phyloP scores from a whole-genome alignment of 2,329 filamentous ascomycete species.

The Fusarium napiforme region DNA sequence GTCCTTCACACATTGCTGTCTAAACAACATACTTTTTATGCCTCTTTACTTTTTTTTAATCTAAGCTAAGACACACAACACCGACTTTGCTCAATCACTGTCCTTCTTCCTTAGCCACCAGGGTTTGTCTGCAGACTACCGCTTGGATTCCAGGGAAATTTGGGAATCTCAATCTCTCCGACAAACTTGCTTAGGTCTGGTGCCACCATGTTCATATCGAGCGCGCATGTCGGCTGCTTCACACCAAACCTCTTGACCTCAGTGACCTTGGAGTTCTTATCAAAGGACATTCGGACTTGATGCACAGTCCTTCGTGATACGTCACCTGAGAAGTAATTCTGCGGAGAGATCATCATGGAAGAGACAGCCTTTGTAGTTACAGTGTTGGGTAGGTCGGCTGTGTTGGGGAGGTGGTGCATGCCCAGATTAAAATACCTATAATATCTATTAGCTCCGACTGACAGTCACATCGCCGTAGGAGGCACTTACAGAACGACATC shows the following conservation, averaged over 20 bases:
- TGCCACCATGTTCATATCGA: slow-evolving; percentile 5
- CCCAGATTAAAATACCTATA: slow-evolving; percentile 26
- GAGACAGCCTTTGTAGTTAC: slow-evolving; percentile 25
- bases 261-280: slow-evolving; percentile 12
- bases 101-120: slow-evolving; percentile 1
- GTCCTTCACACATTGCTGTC: neutral
- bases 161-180: slow-evolving; percentile 27
- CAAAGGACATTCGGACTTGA: slow-evolving; percentile 14
- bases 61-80: no score
- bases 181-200: slow-evolving; percentile 25
- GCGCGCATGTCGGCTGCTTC: slow-evolving; percentile 24
- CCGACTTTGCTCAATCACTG: no score
- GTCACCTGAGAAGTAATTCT: slow-evolving; percentile 26
- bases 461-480: fast-evolving
- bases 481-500: slow-evolving; percentile 25
- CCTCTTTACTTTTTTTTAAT: no score
- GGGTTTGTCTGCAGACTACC: slow-evolving; percentile 34
- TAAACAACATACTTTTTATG: fast-evolving
- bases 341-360: slow-evolving; percentile 25
- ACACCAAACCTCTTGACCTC: slow-evolving; percentile 22
- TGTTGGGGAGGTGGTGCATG: slow-evolving; percentile 34
- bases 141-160: slow-evolving; percentile 31
- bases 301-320: slow-evolving; percentile 25
- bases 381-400: slow-evolving; percentile 27
- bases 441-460: neutral